Evolutionary conservation across 2,329 filamentous ascomycete species (phyloP), one percentile per base, ranked within the genome.

Genomic region (Clarireedia homoeocarpa): DNA sequence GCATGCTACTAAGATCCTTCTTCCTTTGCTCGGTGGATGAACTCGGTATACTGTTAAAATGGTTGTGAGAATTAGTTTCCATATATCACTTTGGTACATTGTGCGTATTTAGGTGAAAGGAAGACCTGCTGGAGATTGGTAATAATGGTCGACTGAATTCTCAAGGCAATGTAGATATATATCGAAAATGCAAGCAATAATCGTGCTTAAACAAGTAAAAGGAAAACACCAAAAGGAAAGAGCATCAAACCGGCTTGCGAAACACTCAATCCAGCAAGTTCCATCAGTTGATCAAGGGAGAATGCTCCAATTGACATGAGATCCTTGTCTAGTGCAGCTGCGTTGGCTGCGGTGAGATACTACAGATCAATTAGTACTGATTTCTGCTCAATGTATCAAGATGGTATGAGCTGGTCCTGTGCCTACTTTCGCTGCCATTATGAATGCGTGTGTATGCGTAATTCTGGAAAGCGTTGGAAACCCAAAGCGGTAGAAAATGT

Each of bases 251-350:
- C 84, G 51, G 88, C 91, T 77, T 97, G 91, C 12, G 92, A 92
- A 26, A 97, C 91, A 1, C 91, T 91, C 0, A 99, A 79, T 0
- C 94, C 94, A 45, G 94, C 94, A 6, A 99, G 76, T 70, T 97
- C 94, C 94, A 99, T 97, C 49, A 99, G 77, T 72, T 99, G 94
- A 69, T 97, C 94, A 55, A 99, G 81, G 10, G 90, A 95, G 73
- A 96, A 99, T 7, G 88, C 91, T 0, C 85, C 83, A 10, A 82
- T 81, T 68, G 83, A 88, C 91, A 99, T 97, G 60, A 99, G 84
- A 70, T 99, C 92, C 71, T 89, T 85, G 70, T 99, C 94, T 17
- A 99, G 81, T 48, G 89, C 88, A 0, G 89, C 86, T 0, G 94
- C 94, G 61, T 90, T 89, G 73, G 94, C 91, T 44, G 92, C 86